Evolutionary conservation across 371 early-diverging fungal species (phyloP).

Genomic region (Mucor piriformis): DNA sequence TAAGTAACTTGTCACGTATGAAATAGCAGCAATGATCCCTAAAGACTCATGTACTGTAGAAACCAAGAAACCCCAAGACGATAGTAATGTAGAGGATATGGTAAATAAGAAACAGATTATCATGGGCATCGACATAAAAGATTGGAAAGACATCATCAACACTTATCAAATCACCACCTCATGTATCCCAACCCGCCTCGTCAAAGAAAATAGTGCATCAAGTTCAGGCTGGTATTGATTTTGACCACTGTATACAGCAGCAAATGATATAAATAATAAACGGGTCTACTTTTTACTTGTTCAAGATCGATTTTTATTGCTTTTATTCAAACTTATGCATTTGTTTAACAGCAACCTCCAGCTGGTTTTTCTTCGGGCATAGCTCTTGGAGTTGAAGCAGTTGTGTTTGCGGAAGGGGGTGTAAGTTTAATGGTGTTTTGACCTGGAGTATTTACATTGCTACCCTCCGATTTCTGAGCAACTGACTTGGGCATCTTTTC

Average conservation of each 20-base stretch:
- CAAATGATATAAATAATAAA: no score
- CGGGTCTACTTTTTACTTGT: no score
- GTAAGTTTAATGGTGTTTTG: slow-evolving; percentile 41
- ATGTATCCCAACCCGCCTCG: slow-evolving; percentile 16
- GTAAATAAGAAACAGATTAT: slow-evolving; percentile 81
- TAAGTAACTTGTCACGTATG: slow-evolving; percentile 22
- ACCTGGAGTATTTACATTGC: slow-evolving; percentile 18
- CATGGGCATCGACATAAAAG: slow-evolving; percentile 74
- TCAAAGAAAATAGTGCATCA: neutral
- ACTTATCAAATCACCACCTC: slow-evolving; percentile 59
- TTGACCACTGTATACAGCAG: no score
- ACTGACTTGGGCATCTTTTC: slow-evolving; percentile 32
- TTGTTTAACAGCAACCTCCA: neutral
- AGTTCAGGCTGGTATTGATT: slow-evolving; percentile 11
- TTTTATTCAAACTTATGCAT: neutral
- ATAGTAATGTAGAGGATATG: slow-evolving; percentile 64
- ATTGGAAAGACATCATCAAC: slow-evolving; percentile 73
- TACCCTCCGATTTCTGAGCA: slow-evolving; percentile 5
- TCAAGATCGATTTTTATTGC: no score
- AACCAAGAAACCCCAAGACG: slow-evolving; percentile 55
- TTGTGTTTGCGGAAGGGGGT: slow-evolving; percentile 26
- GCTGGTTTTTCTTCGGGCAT: neutral
- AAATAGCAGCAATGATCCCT: neutral
- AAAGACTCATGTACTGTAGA: slow-evolving; percentile 6
- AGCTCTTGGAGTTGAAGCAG: neutral